Evolutionary conservation across 75 land plant species (phyloP).

Genomic region (Pinus albicaulis): DNA sequence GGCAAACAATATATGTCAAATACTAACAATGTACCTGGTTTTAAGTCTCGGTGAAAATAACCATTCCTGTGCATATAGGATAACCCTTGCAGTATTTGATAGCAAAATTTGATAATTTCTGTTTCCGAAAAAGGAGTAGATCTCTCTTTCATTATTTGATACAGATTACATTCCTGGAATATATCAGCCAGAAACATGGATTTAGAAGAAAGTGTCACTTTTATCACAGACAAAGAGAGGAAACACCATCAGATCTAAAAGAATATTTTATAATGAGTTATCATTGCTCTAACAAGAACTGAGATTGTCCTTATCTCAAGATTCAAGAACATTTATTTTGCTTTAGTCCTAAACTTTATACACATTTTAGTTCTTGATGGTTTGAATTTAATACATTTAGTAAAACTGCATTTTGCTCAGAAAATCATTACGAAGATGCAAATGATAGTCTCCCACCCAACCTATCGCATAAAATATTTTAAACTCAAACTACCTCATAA

Average conservation of each 20-base stretch:
- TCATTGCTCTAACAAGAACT: background rate
- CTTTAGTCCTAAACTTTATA: background rate
- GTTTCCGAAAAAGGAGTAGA: slow-evolving; percentile 45
- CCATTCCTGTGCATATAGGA: slow-evolving; percentile 78
- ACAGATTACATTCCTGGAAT: slow-evolving; percentile 68
- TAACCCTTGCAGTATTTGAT: slow-evolving; percentile 76
- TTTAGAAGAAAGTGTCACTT: background rate
- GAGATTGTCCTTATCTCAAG: background rate
- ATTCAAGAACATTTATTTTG: background rate
- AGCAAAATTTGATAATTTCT: slow-evolving; percentile 59
- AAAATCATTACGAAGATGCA: no score
- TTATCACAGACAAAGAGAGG: background rate
- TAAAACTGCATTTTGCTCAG: no score
- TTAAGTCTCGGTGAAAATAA: slow-evolving; percentile 87
- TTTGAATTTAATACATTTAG: no score
- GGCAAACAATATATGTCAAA: background rate
- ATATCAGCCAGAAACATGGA: background rate
- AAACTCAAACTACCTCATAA: background rate
- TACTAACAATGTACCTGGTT: slow-evolving; percentile 60
- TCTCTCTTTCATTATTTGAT: slow-evolving; percentile 68
- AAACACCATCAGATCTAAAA: background rate
- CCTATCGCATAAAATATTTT: background rate
- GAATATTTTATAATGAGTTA: background rate
- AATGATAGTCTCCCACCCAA: background rate
- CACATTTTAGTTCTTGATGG: background rate